Percentiles rank a stretch among this genome's conserved stretches.
Evolutionary conservation across 352 stramenopile genomes (phyloP).

Genomic region (Pythium phragmitis): DNA sequence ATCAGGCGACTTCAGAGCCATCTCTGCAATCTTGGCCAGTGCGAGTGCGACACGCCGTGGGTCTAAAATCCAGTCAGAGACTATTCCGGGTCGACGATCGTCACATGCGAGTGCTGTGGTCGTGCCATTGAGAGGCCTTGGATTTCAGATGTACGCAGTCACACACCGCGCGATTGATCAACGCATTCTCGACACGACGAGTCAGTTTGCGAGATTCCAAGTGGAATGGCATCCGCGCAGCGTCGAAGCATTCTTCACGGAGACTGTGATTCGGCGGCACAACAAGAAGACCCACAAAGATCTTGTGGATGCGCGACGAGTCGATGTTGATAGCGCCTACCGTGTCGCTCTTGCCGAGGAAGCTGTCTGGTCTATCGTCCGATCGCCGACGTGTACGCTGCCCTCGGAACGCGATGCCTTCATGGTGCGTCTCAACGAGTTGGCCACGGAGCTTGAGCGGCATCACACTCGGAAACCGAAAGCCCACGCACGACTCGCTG

Average conservation of each 20-base stretch:
- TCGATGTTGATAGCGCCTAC: constrained; percentile 14
- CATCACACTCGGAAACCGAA: not conserved
- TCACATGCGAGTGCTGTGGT: not conserved
- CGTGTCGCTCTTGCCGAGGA: constrained; percentile 5
- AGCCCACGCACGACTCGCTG: not conserved
- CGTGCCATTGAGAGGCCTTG: not conserved
- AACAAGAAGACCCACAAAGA: constrained; percentile 18
- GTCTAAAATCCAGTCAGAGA: not conserved
- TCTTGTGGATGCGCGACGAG: constrained; percentile 18
- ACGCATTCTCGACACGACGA: not conserved
- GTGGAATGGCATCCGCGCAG: constrained; percentile 6
- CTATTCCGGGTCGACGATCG: not conserved
- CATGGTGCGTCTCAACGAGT: constrained; percentile 9
- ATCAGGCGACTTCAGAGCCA: not conserved
- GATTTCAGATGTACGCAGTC: constrained; percentile 55
- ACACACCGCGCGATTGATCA: constrained; percentile 21
- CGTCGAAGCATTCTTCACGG: constrained; percentile 29
- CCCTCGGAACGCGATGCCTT: constrained; percentile 10
- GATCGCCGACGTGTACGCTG: constrained; percentile 2
- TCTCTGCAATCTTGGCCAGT: not conserved
- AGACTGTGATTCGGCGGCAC: constrained; percentile 21
- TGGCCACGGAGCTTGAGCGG: not conserved
- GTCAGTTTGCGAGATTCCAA: constrained; percentile 30
- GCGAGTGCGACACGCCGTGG: not conserved
- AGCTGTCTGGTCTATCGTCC: constrained; percentile 5